Evolutionary conservation across 352 stramenopile species (phyloP).

Genomic region (Elongisporangium prolatum): DNA sequence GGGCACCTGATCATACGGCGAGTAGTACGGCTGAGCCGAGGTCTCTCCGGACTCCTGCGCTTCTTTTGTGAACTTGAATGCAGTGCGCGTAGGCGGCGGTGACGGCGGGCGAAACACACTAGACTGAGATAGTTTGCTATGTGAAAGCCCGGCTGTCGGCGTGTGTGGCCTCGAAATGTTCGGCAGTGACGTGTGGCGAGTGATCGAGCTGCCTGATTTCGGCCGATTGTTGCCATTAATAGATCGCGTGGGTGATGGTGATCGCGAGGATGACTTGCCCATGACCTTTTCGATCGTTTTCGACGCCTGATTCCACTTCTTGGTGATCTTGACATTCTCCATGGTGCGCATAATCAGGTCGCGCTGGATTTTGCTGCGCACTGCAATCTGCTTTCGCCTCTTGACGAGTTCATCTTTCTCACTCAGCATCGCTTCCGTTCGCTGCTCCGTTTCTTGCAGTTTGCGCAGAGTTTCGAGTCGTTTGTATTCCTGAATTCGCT

Average conservation of each 20-base stretch:
- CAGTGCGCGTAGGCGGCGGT: slow-evolving; percentile 55
- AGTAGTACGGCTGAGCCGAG: slow-evolving; percentile 53
- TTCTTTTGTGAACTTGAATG: slow-evolving; percentile 76
- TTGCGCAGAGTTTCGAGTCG: slow-evolving; percentile 86
- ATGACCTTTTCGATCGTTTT: slow-evolving; percentile 79
- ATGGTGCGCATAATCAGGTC: slow-evolving; percentile 87
- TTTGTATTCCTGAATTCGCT: slow-evolving; percentile 89
- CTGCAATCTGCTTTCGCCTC: slow-evolving; percentile 70
- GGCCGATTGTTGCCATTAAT: slow-evolving; percentile 29
- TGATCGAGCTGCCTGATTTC: slow-evolving; percentile 45
- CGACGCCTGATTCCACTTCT: slow-evolving; percentile 77
- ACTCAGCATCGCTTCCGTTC: slow-evolving; percentile 78
- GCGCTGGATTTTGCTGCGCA: slow-evolving; percentile 86
- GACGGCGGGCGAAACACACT: slow-evolving; percentile 51
- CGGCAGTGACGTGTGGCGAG: slow-evolving; percentile 37
- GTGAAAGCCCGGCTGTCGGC: slow-evolving; percentile 12
- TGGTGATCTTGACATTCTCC: slow-evolving; percentile 87
- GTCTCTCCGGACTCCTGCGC: slow-evolving; percentile 24
- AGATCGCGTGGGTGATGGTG: slow-evolving; percentile 31
- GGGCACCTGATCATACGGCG: slow-evolving; percentile 59
- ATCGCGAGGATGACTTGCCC: slow-evolving; percentile 27
- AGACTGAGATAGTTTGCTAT: slow-evolving; percentile 29
- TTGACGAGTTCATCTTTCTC: slow-evolving; percentile 79
- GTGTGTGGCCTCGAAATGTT: slow-evolving; percentile 22
- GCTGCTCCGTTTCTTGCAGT: slow-evolving; percentile 77